Evolutionary conservation across 495 filamentous ascomycete genomes (phyloP), one percentile per base, ranked within the genome.

Genomic region (Parathielavia hyrcaniae): DNA sequence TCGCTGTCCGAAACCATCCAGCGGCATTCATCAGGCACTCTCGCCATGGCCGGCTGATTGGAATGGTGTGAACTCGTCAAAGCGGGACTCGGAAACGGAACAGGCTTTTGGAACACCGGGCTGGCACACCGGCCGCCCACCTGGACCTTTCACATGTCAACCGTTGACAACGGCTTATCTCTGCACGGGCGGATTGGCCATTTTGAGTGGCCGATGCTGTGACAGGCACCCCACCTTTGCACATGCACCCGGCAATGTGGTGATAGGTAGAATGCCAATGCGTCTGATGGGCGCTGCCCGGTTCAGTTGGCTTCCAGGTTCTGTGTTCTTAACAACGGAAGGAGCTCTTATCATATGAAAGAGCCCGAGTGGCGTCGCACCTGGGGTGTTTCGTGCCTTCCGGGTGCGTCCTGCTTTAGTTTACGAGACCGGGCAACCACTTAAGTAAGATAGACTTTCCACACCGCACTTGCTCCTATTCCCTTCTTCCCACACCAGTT

Each of bases 301-400:
- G n/a, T n/a, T n/a, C n/a, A n/a, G 51, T 58, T 53, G 55, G 47
- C 56, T 23, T 39, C 34, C 44, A 44, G 30, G 41, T 43, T 53
- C 35, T 23, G 43, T 20, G 39, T 43, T 14, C 52, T 36, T 23
- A n/a, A n/a, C n/a, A n/a, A n/a, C n/a, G 22, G 47, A 53, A 41
- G 35, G 49, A 53, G 62, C 62, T 59, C 62, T 59, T 64, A 59
- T 44, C 56, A 64, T 59, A 5, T n/a, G 49, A 45, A 45, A 32
- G 40, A n/a, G n/a, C n/a, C n/a, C n/a, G 22, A 26, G 61, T 53
- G 56, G 57, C 50, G 61, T 56, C 45, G 36, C 34, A 36, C 45
- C 22, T 58, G 35, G 26, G 8, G 11, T 17, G 20, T 36, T 43
- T 47, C n/a, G n/a, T n/a, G 22, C 32, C 16, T 51, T 47, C 44